Percentiles rank a stretch among this genome's conserved stretches.
These are phyloP conservation scores for Rutidosis leptorrhynchoides DNA, from an alignment of 129 eudicot species.

Conservation along the genomic window DNA sequence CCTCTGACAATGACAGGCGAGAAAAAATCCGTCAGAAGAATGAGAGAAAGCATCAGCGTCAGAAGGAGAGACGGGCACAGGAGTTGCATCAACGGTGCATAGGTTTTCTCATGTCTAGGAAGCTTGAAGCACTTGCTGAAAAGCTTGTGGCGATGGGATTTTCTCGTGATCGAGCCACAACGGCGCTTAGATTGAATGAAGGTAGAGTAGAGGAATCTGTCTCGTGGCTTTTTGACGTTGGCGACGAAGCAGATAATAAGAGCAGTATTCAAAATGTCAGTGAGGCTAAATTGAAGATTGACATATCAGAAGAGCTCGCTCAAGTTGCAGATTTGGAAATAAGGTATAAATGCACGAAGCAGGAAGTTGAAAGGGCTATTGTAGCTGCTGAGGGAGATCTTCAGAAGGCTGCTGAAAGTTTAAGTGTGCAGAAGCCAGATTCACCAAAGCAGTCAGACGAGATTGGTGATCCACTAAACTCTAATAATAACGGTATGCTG, in stretches of 20 bases:
- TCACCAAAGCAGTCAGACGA: slow-evolving; percentile 54
- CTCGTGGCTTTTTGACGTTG: slow-evolving; percentile 66
- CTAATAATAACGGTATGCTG: slow-evolving; percentile 39
- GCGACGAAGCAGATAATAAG: slow-evolving; percentile 53
- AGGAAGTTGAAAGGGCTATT: slow-evolving; percentile 63
- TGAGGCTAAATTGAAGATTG: slow-evolving; percentile 56
- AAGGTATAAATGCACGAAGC: slow-evolving; percentile 58
- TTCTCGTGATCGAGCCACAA: slow-evolving; percentile 66
- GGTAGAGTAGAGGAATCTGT: slow-evolving; percentile 72
- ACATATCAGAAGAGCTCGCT: slow-evolving; percentile 76
- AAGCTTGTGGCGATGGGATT: slow-evolving; percentile 78
- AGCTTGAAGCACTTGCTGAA: slow-evolving; percentile 63
- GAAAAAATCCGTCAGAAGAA: slow-evolving; percentile 75
- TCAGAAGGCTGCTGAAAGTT: slow-evolving; percentile 58
- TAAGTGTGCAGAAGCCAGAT: slow-evolving; percentile 58
- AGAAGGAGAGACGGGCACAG: slow-evolving; percentile 76
- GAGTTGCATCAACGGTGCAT: slow-evolving; percentile 69
- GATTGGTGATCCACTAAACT: slow-evolving; percentile 46
- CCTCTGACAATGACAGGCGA: slow-evolving; percentile 60
- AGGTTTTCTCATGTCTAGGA: slow-evolving; percentile 76
- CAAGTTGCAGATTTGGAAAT: slow-evolving; percentile 53
- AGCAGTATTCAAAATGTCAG: slow-evolving; percentile 44
- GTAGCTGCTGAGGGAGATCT: slow-evolving; percentile 76
- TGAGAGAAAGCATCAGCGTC: slow-evolving; percentile 74
- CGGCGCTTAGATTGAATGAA: slow-evolving; percentile 73